Evolutionary conservation across 75 land plant genomes (phyloP).

Genomic region (Azolla pinnata): DNA sequence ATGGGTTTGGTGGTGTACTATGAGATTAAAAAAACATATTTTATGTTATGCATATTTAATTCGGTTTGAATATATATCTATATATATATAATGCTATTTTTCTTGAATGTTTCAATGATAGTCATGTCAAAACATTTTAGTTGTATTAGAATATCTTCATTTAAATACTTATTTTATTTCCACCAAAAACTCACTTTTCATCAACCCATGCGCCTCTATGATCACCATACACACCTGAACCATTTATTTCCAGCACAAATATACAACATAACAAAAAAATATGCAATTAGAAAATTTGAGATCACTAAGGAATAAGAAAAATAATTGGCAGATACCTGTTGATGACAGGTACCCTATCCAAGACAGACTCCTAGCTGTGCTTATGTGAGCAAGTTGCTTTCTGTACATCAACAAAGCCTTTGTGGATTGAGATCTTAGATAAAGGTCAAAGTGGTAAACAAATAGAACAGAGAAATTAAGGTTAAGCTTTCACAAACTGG

Average conservation of each 20-base stretch:
- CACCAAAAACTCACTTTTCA: conserved; percentile 69
- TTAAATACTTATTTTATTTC: too few species aligned
- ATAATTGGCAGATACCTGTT: conserved; percentile 31
- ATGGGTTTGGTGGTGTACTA: conserved; percentile 47
- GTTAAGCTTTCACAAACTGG: conserved; percentile 30
- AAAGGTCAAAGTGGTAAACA: not conserved
- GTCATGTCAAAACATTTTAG: too few species aligned
- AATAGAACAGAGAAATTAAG: not conserved
- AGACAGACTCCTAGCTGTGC: conserved; percentile 28
- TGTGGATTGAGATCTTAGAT: too few species aligned
- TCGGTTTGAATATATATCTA: too few species aligned
- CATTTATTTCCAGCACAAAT: not conserved
- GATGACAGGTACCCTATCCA: conserved; percentile 69
- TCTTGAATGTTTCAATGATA: too few species aligned
- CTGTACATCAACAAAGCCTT: conserved; percentile 38
- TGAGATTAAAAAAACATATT: not conserved
- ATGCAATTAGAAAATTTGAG: not conserved
- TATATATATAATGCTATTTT: too few species aligned
- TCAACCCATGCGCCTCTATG: conserved; percentile 78
- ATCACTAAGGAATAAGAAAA: not conserved
- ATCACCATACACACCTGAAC: conserved; percentile 87
- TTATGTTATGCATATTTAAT: too few species aligned
- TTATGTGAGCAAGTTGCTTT: conserved; percentile 16
- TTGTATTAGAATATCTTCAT: too few species aligned
- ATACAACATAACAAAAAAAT: not conserved